Conservation (phyloP, 1,284 basidiomycete species). For the Athelia sp. region DNA sequence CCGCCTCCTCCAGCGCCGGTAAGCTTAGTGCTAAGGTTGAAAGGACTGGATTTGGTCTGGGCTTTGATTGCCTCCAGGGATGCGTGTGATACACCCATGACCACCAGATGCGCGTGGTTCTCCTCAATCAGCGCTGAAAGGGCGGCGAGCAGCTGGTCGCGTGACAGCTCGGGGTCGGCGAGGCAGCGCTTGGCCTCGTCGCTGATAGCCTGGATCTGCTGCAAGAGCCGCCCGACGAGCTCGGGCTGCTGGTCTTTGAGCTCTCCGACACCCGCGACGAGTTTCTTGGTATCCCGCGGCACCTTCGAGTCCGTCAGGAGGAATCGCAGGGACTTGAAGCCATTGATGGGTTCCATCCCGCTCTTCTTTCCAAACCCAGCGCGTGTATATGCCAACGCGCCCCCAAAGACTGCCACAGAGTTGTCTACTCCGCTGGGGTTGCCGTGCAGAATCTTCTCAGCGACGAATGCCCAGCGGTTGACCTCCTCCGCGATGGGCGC, state of each 20-base stretch:
- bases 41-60: slow-evolving; percentile 60
- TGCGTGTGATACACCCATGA: slow-evolving; percentile 93
- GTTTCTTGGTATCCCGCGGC: slow-evolving; percentile 88
- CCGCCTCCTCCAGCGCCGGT: slow-evolving; percentile 99
- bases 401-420: slow-evolving; percentile 89
- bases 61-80: slow-evolving; percentile 79
- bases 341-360: slow-evolving; percentile 82
- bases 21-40: slow-evolving; percentile 87
- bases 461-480: slow-evolving; percentile 92
- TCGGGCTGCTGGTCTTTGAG: slow-evolving; percentile 79
- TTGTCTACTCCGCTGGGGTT: slow-evolving; percentile 99
- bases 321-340: slow-evolving; percentile 74
- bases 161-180: slow-evolving; percentile 65
- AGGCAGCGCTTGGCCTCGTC: slow-evolving; percentile 77
- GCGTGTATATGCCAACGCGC: slow-evolving; percentile 88
- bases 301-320: slow-evolving; percentile 92
- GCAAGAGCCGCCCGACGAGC: slow-evolving; percentile 68
- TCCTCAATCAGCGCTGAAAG: slow-evolving; percentile 76
- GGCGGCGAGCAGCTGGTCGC: slow-evolving; percentile 55
- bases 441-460: slow-evolving; percentile 96
- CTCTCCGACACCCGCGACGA: slow-evolving; percentile 84
- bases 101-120: slow-evolving; percentile 85
- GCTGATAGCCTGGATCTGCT: slow-evolving; percentile 77
- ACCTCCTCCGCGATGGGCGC: slow-evolving; percentile 65
- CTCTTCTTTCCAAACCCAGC: slow-evolving; percentile 72